Evolutionary conservation across 176 grass and related monocot species (phyloP).

Genomic region (Puccinellia tenuiflora): DNA sequence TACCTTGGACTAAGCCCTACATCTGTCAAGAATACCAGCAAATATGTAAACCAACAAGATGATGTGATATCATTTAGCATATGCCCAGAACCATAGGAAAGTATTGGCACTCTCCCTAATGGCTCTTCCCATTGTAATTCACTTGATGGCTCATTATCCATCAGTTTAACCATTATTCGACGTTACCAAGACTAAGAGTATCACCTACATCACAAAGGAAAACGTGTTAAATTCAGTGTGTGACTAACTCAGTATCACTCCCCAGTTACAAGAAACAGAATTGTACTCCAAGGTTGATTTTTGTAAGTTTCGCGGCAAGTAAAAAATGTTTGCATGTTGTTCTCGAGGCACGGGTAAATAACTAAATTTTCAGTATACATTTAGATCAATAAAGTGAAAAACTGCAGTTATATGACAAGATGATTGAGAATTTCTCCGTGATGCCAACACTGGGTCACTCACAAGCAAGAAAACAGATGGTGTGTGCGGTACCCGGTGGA

Average conservation of each 20-base stretch:
- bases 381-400: background rate
- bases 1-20: slow-evolving; percentile 83
- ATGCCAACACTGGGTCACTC: background rate
- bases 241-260: background rate
- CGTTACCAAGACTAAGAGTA: background rate
- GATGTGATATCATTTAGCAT: slow-evolving; percentile 99
- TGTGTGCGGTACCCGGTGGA: background rate
- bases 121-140: slow-evolving; percentile 45
- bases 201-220: slow-evolving; percentile 27
- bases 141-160: slow-evolving; percentile 12
- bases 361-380: background rate
- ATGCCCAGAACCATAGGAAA: slow-evolving; percentile 92
- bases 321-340: background rate
- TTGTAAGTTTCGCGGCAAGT: background rate
- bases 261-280: background rate
- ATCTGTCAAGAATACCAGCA: slow-evolving; percentile 84
- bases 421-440: background rate
- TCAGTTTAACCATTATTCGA: slow-evolving; percentile 51
- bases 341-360: background rate
- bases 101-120: slow-evolving; percentile 58
- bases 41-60: slow-evolving; percentile 95
- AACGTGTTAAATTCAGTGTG: background rate
- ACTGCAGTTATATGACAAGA: background rate
- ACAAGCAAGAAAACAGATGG: background rate
- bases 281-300: background rate